Evolutionary conservation across 768 basidiomycete genomes (phyloP), one percentile per base, ranked within the genome.

Genomic region (Termitomyces sp.): DNA sequence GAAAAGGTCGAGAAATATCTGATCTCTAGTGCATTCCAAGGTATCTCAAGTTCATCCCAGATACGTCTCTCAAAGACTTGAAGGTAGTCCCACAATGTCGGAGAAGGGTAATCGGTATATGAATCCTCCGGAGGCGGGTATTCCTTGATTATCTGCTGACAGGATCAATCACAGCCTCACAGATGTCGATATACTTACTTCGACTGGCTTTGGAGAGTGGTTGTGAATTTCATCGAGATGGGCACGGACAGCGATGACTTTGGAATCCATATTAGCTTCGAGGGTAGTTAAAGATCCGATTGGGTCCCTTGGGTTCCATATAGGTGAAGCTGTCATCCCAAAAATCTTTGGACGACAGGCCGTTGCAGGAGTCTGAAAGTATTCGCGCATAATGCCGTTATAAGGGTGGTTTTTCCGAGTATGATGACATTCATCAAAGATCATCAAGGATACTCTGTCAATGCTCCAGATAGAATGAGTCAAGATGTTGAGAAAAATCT

Each of bases 301-400:
- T 0, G 91, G 85, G 56, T 92, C 83, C 63, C 83, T 87, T 12
- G 85, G 80, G 63, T 91, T 90, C 88, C 89, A 93, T 31, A 94
- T 86, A 0, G 94, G 94, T 17, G 91, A 94, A 0, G 94, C 94
- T 0, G 94, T 96, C 87, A 96, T 90, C 3, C 94, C 94, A 62
- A 96, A 92, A n/a, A 96, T 79, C 70, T 91, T 93, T 10, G 92
- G 91, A n/a, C 88, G 79, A 20, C 75, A 67, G 1, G 54, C 32
- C 46, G 67, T 45, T 74, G 78, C 59, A 31, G 79, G 65, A 76
- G 87, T 64, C 47, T 79, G 72, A 49, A 75, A 75, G 69, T 91
- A 91, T 68, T 87, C 83, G 17, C 82, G 83, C 85, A 94, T 86
- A 61, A 94, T 87, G 45, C 79, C 78, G 64, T 89, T 91, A 73